Evolutionary conservation across 148 eudicot species (phyloP).

Genomic region (Mesembryanthemum crystallinum): DNA sequence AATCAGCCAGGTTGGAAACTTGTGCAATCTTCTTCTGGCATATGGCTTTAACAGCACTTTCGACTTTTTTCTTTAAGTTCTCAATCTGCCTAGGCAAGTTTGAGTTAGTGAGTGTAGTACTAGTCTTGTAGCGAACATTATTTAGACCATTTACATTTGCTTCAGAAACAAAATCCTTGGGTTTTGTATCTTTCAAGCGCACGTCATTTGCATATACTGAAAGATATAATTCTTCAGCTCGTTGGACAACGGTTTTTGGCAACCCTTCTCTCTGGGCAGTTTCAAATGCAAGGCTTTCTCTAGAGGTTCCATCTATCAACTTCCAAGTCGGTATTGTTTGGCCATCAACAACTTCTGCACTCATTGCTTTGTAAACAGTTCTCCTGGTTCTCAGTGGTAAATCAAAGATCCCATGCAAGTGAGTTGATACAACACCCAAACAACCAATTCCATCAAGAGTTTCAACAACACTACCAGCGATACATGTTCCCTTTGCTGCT

Average conservation of each 20-base stretch:
- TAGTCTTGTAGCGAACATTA: constrained; percentile 20
- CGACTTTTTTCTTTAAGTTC: constrained; percentile 41
- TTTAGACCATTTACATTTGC: constrained; percentile 11
- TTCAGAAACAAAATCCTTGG: constrained; percentile 14
- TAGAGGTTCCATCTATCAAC: constrained; percentile 85
- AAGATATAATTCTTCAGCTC: constrained; percentile 76
- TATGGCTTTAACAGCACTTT: constrained; percentile 47
- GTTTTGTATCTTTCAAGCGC: constrained; percentile 14
- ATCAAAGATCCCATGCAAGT: constrained; percentile 85
- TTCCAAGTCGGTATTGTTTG: constrained; percentile 85
- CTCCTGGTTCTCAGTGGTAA: constrained; percentile 61
- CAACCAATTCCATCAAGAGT: constrained; percentile 72
- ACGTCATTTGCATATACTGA: constrained; percentile 45
- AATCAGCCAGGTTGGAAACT: constrained; percentile 34
- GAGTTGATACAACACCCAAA: constrained; percentile 89
- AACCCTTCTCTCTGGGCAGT: constrained; percentile 90
- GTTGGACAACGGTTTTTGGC: constrained; percentile 56
- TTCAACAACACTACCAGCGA: constrained; percentile 91
- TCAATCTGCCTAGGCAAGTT: constrained; percentile 24
- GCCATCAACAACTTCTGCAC: constrained; percentile 58
- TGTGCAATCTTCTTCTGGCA: constrained; percentile 55
- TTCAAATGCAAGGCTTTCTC: constrained; percentile 97
- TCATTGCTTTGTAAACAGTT: constrained; percentile 74
- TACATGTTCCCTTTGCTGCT: constrained; percentile 93
- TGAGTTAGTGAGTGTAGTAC: constrained; percentile 8